A percentile compares a stretch with the other conserved stretches of the same genome.
Conservation (phyloP, 305 asterid genomes). For the Fraxinus latifolia region DNA sequence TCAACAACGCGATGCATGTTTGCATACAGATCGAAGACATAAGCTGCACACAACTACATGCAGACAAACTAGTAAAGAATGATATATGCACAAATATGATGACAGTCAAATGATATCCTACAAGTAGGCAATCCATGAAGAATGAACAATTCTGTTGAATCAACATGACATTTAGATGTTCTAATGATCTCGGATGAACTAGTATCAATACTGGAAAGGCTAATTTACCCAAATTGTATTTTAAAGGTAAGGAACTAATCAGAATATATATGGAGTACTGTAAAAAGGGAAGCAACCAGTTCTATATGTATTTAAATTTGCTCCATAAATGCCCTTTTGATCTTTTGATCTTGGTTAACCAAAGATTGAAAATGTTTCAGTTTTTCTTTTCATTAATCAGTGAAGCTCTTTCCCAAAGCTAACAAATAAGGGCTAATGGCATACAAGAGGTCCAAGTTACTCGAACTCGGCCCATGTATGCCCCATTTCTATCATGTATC, state of each 20-base stretch:
- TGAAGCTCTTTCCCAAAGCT: background rate
- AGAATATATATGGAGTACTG: background rate
- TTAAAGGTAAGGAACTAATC: background rate
- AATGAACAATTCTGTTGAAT: background rate
- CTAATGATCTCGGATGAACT: background rate
- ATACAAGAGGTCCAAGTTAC: background rate
- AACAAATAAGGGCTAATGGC: background rate
- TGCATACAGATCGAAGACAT: background rate
- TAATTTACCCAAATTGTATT: background rate
- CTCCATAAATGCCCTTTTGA: background rate
- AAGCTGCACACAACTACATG: background rate
- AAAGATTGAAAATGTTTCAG: background rate
- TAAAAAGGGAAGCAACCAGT: background rate
- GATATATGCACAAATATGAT: background rate
- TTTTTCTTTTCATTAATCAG: background rate
- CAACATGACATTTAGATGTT: background rate
- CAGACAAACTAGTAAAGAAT: background rate
- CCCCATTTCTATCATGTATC: background rate
- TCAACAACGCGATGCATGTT: constrained; percentile 3
- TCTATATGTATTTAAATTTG: background rate
- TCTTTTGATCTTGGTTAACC: background rate
- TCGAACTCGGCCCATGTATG: background rate
- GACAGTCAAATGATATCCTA: background rate
- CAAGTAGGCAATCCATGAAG: background rate
- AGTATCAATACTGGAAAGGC: background rate